Percentiles rank a stretch among this genome's conserved stretches.
phyloP scores from a whole-genome alignment of 1,139 yeast species.

The Pneumocystis sp. region DNA sequence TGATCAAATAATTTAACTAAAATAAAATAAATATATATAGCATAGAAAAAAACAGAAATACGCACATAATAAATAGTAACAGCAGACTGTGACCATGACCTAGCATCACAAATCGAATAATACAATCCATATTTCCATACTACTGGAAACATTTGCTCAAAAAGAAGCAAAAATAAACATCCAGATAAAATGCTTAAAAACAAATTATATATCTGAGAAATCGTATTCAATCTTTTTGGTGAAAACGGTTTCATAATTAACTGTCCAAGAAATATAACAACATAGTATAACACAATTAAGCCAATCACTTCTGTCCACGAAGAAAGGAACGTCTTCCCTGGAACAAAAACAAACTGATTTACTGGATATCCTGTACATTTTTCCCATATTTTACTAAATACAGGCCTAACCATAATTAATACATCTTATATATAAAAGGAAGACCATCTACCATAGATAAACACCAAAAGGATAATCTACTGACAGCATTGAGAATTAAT shows the following conservation, averaged over 20 bases:
- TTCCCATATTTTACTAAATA: slow-evolving; percentile 49
- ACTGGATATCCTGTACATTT: slow-evolving; percentile 41
- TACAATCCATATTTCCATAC: slow-evolving; percentile 61
- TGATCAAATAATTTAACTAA: slow-evolving; percentile 7
- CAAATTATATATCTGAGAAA: slow-evolving; percentile 73
- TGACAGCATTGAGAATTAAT: slow-evolving; percentile 33
- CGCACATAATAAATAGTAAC: slow-evolving; percentile 52
- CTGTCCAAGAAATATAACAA: slow-evolving; percentile 75
- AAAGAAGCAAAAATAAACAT: slow-evolving; percentile 46
- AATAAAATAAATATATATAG: slow-evolving; percentile 3
- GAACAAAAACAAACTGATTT: slow-evolving; percentile 55
- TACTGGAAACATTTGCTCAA: slow-evolving; percentile 80
- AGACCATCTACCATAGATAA: slow-evolving; percentile 54
- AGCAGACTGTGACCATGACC: slow-evolving; percentile 75
- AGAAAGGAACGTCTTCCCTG: slow-evolving; percentile 33
- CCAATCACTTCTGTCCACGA: slow-evolving; percentile 52
- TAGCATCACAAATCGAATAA: slow-evolving; percentile 67
- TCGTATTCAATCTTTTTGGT: slow-evolving; percentile 56
- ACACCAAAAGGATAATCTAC: slow-evolving; percentile 80
- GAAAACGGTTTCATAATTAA: slow-evolving; percentile 37
- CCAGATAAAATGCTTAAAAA: slow-evolving; percentile 58
- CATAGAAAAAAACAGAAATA: slow-evolving; percentile 28
- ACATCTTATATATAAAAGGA: background rate
- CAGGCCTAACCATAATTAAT: slow-evolving; percentile 10
- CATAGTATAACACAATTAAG: slow-evolving; percentile 53